A percentile compares a stretch with the other conserved stretches of the same genome.
phyloP scores from a whole-genome alignment of 1,284 basidiomycete genomes.

The Naganishia albida region DNA sequence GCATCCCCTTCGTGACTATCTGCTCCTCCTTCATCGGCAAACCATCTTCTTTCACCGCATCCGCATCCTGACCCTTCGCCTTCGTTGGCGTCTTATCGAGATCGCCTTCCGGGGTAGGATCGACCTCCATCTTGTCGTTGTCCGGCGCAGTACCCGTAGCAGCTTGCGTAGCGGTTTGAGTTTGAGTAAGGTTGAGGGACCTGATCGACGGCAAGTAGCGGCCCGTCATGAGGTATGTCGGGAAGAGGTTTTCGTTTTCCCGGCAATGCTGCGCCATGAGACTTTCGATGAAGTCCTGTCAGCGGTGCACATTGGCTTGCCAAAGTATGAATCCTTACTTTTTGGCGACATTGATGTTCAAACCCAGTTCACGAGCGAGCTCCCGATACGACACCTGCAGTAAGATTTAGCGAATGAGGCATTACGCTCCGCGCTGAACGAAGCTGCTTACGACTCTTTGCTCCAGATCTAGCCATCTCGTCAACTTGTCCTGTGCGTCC shows the following conservation, averaged over 20 bases:
- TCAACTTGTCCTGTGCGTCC: slow-evolving; percentile 23
- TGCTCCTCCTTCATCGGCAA: slow-evolving; percentile 21
- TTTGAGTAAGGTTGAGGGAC: slow-evolving; percentile 9
- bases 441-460: slow-evolving; percentile 20
- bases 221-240: slow-evolving; percentile 31
- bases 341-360: slow-evolving; percentile 32
- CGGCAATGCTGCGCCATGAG: slow-evolving; percentile 19
- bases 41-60: slow-evolving; percentile 1
- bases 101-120: neutral
- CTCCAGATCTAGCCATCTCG: slow-evolving; percentile 29
- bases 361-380: slow-evolving; percentile 21
- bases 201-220: slow-evolving; percentile 18
- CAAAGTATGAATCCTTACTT: slow-evolving; percentile 6
- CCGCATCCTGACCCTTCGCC: slow-evolving; percentile 1
- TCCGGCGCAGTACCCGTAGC: neutral
- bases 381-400: slow-evolving; percentile 29
- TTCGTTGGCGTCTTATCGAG: slow-evolving; percentile 3
- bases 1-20: slow-evolving; percentile 23
- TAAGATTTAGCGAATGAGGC: neutral
- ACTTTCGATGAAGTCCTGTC: neutral
- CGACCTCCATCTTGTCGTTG: neutral
- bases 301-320: neutral
- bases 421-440: neutral
- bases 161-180: slow-evolving; percentile 6
- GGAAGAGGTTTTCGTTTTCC: slow-evolving; percentile 24